These are phyloP conservation scores for Pharus latifolius DNA, from an alignment of 176 grass and related monocot genomes.

Conservation along the genomic window DNA sequence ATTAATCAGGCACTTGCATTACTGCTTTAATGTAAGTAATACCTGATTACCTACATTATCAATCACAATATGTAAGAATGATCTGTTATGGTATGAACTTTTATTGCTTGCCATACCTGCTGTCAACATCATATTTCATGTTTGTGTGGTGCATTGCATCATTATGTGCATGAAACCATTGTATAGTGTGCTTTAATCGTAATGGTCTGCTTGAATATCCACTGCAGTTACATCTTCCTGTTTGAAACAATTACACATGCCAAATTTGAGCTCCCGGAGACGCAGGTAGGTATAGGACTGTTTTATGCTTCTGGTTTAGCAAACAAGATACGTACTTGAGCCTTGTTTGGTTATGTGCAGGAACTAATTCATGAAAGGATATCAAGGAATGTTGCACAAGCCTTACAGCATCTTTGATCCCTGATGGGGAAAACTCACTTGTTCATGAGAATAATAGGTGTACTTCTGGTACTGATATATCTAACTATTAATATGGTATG, in stretches of 20 bases:
- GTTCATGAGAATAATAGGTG: conserved; percentile 13
- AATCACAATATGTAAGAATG: no score
- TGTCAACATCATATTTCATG: no score
- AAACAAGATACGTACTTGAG: not conserved
- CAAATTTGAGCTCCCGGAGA: conserved; percentile 59
- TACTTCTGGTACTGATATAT: not conserved
- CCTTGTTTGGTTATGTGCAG: conserved; percentile 31
- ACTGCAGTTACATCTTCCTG: conserved; percentile 75
- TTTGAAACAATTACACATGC: conserved; percentile 79
- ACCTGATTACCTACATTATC: no score
- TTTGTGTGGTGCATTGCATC: no score
- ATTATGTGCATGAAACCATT: not conserved
- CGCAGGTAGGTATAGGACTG: conserved; percentile 29
- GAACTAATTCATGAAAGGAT: conserved; percentile 78
- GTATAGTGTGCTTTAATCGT: not conserved
- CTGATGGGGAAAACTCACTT: not conserved
- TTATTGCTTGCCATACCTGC: no score
- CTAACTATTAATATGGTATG: not conserved
- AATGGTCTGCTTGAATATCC: conserved; percentile 1
- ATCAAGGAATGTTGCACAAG: conserved; percentile 64
- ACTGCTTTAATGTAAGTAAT: no score
- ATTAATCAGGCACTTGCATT: no score
- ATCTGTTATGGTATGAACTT: no score
- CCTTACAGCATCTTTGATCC: conserved; percentile 38
- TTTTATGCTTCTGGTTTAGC: not conserved